These are phyloP conservation scores for Xeromyces bisporus DNA, from an alignment of 495 filamentous ascomycete species.

Conservation along the genomic window DNA sequence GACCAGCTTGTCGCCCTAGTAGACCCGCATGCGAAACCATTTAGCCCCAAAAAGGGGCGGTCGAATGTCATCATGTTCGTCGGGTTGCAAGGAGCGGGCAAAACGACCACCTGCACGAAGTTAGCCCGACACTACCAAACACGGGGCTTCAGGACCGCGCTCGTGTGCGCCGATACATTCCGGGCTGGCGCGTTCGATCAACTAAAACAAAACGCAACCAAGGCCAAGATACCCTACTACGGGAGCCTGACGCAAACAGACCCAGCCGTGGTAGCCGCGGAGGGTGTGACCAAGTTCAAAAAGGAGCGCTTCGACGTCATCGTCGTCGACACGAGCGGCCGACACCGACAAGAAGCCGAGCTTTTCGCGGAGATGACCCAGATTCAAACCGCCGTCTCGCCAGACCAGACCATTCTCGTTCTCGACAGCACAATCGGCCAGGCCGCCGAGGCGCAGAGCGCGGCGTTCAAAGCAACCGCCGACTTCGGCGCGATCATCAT, in stretches of 20 bases:
- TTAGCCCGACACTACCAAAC: constrained; percentile 88
- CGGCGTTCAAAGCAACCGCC: constrained; percentile 93
- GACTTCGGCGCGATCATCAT: constrained; percentile 98
- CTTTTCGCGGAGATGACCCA: constrained; percentile 97
- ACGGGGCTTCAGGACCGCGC: constrained; percentile 80
- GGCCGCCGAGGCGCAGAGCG: constrained; percentile 80
- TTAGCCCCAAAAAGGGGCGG: constrained; percentile 93
- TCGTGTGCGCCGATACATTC: constrained; percentile 98
- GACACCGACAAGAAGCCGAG: constrained; percentile 86
- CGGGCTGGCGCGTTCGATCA: constrained; percentile 97
- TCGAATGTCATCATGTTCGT: constrained; percentile 99
- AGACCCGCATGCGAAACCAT: constrained; percentile 87
- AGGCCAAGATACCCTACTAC: constrained; percentile 98
- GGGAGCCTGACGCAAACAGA: constrained; percentile 92
- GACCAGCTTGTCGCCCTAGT: constrained; percentile 93
- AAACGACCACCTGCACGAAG: constrained; percentile 97
- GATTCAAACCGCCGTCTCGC: constrained; percentile 79
- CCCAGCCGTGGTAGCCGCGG: constrained; percentile 76
- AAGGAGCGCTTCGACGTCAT: constrained; percentile 98
- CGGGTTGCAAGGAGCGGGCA: constrained; percentile 89
- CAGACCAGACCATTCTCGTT: constrained; percentile 97
- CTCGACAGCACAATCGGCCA: constrained; percentile 94
- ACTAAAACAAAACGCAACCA: constrained; percentile 95
- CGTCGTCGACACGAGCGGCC: constrained; percentile 90
- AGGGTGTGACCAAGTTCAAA: constrained; percentile 97